Evolutionary conservation across 257 asterid genomes (phyloP).

Genomic region (Plantago major): DNA sequence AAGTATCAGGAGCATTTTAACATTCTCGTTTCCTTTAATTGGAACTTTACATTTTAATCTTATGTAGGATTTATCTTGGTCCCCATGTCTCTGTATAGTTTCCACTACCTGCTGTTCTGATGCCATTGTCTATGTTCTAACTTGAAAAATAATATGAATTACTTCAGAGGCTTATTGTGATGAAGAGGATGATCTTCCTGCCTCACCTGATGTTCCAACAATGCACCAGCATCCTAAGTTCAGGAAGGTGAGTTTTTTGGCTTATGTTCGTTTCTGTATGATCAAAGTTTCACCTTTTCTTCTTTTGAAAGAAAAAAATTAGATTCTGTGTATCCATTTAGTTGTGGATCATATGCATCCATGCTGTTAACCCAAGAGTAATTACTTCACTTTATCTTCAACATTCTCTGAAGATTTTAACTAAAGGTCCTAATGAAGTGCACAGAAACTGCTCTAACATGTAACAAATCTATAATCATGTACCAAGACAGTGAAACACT

Average conservation of each 20-base stretch:
- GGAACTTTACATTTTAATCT: conserved; percentile 1
- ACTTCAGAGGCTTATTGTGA: conserved; percentile 41
- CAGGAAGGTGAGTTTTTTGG: conserved; percentile 37
- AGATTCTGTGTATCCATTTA: neutral
- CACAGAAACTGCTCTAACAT: too few species aligned
- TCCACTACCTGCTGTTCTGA: neutral
- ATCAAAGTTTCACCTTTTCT: conserved; percentile 4
- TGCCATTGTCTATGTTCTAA: conserved; percentile 10
- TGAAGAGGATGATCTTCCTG: conserved; percentile 42
- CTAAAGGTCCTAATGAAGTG: too few species aligned
- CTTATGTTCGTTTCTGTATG: neutral
- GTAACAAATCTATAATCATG: too few species aligned
- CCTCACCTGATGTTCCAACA: conserved; percentile 42
- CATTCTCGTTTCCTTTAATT: neutral
- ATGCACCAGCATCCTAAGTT: conserved; percentile 36
- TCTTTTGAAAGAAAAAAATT: neutral
- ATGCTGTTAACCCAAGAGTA: too few species aligned
- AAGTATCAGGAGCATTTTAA: too few species aligned
- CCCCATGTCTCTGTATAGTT: neutral
- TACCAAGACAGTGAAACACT: too few species aligned
- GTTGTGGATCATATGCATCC: too few species aligned
- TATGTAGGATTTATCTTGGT: conserved; percentile 4
- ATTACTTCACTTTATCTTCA: too few species aligned
- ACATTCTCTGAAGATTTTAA: too few species aligned
- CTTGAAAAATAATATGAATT: conserved; percentile 16